Percentiles rank a stretch among this genome's conserved stretches.
These are phyloP conservation scores for Violaceomyces palustris DNA, from an alignment of 1,284 basidiomycete genomes.

Conservation along the genomic window DNA sequence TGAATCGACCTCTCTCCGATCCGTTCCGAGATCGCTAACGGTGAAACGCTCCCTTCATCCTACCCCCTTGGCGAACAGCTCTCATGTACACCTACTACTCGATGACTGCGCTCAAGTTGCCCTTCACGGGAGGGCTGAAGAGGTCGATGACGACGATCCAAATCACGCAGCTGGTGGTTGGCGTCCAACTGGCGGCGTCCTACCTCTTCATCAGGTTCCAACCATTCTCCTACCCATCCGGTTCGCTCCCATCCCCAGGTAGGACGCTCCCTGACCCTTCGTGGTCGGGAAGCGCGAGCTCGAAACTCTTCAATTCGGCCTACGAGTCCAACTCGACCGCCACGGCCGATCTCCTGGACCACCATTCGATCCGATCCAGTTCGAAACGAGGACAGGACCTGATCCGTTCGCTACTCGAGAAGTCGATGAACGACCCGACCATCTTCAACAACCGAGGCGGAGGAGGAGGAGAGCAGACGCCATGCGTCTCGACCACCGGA, in stretches of 20 bases:
- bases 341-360: too few relatives aligned
- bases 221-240: constrained; percentile 21
- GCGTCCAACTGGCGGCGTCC: constrained; percentile 15
- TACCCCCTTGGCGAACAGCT: background rate
- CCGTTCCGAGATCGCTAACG: too few relatives aligned
- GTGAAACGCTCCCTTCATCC: too few relatives aligned
- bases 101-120: constrained; percentile 43
- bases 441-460: background rate
- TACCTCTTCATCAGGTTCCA: constrained; percentile 27
- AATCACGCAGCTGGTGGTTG: constrained; percentile 42
- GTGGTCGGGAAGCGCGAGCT: background rate
- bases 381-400: too few relatives aligned
- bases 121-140: constrained; percentile 49
- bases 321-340: constrained; percentile 6
- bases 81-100: constrained; percentile 50
- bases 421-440: too few relatives aligned
- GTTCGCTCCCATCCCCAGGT: constrained; percentile 19
- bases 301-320: background rate
- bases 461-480: too few relatives aligned
- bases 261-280: background rate
- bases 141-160: constrained; percentile 42
- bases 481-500: constrained; percentile 18
- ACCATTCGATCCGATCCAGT: too few relatives aligned
- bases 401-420: too few relatives aligned
- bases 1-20: background rate